Evolutionary conservation across 2,329 filamentous ascomycete genomes (phyloP).

Genomic region (Clathrospora elynae): DNA sequence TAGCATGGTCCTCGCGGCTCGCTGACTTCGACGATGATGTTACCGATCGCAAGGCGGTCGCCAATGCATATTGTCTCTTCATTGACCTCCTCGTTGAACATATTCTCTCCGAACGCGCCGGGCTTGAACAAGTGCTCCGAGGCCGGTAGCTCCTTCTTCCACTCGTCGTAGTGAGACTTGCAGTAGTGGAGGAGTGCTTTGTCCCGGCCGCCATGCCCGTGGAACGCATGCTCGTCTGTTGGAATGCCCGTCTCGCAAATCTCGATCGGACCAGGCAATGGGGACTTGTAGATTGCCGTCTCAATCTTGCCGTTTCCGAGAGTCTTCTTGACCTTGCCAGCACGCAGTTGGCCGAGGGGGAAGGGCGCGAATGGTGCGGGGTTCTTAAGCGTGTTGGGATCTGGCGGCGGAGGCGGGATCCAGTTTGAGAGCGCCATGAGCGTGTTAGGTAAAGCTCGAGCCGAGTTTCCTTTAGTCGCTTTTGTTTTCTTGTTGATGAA

Average conservation of each 20-base stretch:
- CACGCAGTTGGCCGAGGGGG: conserved; percentile 62
- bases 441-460: not conserved
- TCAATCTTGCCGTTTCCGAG: conserved; percentile 55
- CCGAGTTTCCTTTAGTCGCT: not conserved
- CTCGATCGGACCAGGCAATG: conserved; percentile 52
- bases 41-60: conserved; percentile 60
- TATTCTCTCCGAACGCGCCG: conserved; percentile 69
- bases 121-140: conserved; percentile 59
- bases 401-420: conserved; percentile 29
- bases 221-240: conserved; percentile 66
- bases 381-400: conserved; percentile 27
- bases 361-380: conserved; percentile 48
- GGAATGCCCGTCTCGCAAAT: conserved; percentile 59
- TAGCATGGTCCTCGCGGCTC: conserved; percentile 69
- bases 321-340: conserved; percentile 62
- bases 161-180: conserved; percentile 62
- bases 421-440: conserved; percentile 26
- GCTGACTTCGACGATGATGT: conserved; percentile 62
- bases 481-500: conserved; percentile 7
- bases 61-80: conserved; percentile 70
- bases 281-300: conserved; percentile 63
- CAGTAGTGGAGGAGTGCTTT: conserved; percentile 69
- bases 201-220: conserved; percentile 66
- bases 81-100: conserved; percentile 63
- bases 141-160: conserved; percentile 60